Evolutionary conservation across 768 basidiomycete genomes (phyloP), one percentile per base, ranked within the genome.

Genomic region (Rhizopogon vesiculosus): DNA sequence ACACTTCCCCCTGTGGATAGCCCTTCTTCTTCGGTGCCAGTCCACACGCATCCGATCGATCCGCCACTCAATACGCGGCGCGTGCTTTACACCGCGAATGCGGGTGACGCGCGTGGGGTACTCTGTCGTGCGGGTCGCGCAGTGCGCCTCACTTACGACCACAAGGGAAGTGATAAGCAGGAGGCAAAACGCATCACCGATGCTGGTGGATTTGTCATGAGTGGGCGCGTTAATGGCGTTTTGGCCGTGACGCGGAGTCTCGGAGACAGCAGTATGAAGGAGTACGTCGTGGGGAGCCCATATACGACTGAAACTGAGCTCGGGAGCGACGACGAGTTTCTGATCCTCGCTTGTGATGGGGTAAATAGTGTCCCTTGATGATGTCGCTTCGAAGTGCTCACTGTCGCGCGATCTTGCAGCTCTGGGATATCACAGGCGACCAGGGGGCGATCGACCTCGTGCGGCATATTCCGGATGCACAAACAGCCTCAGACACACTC

Each of bases 251-350:
- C 97, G 16, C 81, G 97, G 56, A 93, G 93, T 64, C 75, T 99
- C 55, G 97, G 97, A 35, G 97, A 99, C 66, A 90, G 93, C 2
- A 90, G 93, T 7, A 98, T 99, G 97, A 99, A 99, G 73, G 97
- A 99, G 65, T 99, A 95, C 69, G 97, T 99, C 10, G 97, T 98
- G 46, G 97, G 97, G 2, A 83, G 91, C 29, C 97, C 97, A 6
- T 99, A 96, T 72, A 99, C 97, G 18, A 98, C 97, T n/a, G 95
- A 98, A 71, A 98, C 96, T 12, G 84, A 88, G 62, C 74, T 99
- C 42, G 88, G 87, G 53, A 85, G 91, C 7, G 87, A 91, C 5
- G 97, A 98, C 67, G 96, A 98, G 68, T 93, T 96, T 69, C 68
- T 98, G 61, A 90, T 99, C 56, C 79, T 99, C 57, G 97, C 97